Conservation (phyloP, 2,329 filamentous ascomycete species). For the Parascedosporium putredinis region DNA sequence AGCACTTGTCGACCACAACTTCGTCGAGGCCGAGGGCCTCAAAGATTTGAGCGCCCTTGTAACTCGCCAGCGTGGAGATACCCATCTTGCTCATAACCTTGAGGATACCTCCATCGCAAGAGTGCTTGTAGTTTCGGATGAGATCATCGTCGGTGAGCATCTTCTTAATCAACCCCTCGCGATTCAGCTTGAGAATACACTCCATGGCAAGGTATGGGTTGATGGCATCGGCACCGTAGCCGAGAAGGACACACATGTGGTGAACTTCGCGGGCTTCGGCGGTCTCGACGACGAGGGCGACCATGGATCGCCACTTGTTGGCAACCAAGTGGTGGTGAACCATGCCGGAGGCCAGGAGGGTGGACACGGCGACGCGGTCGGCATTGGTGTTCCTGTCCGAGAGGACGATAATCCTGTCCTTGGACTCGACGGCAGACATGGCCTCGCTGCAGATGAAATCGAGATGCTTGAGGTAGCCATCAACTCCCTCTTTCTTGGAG, state of each 20-base stretch:
- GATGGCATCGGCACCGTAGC: conserved; percentile 88
- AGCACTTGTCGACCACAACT: conserved; percentile 84
- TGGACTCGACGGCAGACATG: conserved; percentile 71
- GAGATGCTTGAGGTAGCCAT: conserved; percentile 77
- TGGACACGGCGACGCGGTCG: conserved; percentile 75
- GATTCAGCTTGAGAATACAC: conserved; percentile 93
- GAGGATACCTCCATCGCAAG: conserved; percentile 87
- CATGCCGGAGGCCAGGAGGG: conserved; percentile 81
- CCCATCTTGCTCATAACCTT: conserved; percentile 99
- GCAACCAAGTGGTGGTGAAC: conserved; percentile 91
- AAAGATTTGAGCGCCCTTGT: conserved; percentile 97
- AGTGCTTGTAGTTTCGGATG: conserved; percentile 94
- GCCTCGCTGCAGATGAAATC: conserved; percentile 81
- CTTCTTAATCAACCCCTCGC: conserved; percentile 86
- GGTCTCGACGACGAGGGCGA: conserved; percentile 80
- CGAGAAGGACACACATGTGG: conserved; percentile 96
- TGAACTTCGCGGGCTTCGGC: conserved; percentile 94
- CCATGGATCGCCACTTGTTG: conserved; percentile 90
- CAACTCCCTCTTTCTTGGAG: conserved; percentile 69
- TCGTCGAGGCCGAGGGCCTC: conserved; percentile 92
- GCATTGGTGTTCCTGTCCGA: conserved; percentile 79
- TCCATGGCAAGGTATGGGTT: conserved; percentile 94
- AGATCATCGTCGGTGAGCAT: conserved; percentile 71
- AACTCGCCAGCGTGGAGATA: conserved; percentile 90
- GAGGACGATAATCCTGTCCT: conserved; percentile 76